Evolutionary conservation across 2,329 filamentous ascomycete genomes (phyloP).

Genomic region (Claviceps arundinis): DNA sequence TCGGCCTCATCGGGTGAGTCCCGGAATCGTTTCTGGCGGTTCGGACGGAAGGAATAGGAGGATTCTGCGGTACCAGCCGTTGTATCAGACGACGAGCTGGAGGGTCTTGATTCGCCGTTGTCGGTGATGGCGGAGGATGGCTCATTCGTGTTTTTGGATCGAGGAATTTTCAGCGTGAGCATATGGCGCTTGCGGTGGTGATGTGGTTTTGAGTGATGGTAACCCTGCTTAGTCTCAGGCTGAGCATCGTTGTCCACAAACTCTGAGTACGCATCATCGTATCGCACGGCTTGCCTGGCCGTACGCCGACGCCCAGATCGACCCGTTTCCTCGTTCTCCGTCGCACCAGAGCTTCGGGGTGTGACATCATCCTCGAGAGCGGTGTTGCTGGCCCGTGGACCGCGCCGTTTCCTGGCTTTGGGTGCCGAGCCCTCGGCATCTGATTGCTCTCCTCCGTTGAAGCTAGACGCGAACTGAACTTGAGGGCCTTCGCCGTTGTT

Average conservation of each 20-base stretch:
- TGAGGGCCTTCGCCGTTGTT: constrained; percentile 15
- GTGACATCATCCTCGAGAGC: constrained; percentile 13
- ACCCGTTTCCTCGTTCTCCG: constrained; percentile 2
- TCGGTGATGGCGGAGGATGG: constrained; percentile 23
- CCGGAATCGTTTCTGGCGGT: constrained; percentile 40
- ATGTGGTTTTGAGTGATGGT: background rate
- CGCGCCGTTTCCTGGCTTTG: constrained; percentile 19
- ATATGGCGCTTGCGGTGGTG: constrained; percentile 15
- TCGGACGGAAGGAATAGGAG: constrained; percentile 39
- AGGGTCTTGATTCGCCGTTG: constrained; percentile 36
- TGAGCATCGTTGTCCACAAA: constrained; percentile 10
- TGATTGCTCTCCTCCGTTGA: constrained; percentile 20
- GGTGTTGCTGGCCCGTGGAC: constrained; percentile 14
- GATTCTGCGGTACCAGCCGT: constrained; percentile 36
- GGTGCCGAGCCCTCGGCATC: constrained; percentile 16
- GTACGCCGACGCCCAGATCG: constrained; percentile 9
- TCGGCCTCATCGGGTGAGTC: constrained; percentile 33
- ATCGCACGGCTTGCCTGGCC: constrained; percentile 5
- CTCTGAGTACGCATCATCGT: constrained; percentile 5
- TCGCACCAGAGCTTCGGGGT: constrained; percentile 7
- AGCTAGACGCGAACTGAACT: constrained; percentile 16
- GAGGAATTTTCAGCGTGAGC: constrained; percentile 27
- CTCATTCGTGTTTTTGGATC: constrained; percentile 25
- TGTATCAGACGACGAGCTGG: constrained; percentile 39
- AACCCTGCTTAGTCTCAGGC: constrained; percentile 12